Evolutionary conservation across 805 yeast genomes (phyloP).

Genomic region (Hanseniaspora nectarophila): DNA sequence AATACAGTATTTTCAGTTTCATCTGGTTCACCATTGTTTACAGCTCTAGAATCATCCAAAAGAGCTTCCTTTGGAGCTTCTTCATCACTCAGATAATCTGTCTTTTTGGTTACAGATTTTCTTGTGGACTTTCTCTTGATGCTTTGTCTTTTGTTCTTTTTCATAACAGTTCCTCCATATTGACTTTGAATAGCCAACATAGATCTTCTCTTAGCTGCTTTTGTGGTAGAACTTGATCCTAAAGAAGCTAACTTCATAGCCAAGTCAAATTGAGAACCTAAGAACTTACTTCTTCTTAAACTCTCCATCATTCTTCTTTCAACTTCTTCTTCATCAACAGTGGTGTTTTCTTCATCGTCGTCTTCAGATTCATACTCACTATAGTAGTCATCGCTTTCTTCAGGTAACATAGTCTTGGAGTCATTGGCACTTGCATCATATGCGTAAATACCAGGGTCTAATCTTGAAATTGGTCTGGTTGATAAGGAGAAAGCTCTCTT

Average conservation of each 20-base stretch:
- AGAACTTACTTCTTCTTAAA: constrained; percentile 35
- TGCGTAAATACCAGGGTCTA: constrained; percentile 34
- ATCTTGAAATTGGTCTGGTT: constrained; percentile 34
- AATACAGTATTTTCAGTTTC: constrained; percentile 3
- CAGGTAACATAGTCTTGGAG: constrained; percentile 17
- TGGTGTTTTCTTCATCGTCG: constrained; percentile 19
- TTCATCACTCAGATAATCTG: background rate
- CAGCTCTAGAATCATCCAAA: constrained; percentile 4
- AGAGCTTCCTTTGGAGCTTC: constrained; percentile 9
- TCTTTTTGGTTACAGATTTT: background rate
- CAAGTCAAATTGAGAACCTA: constrained; percentile 28
- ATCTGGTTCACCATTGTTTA: background rate
- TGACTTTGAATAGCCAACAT: constrained; percentile 26
- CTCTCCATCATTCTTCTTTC: constrained; percentile 31
- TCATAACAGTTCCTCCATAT: constrained; percentile 24
- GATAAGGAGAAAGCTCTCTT: constrained; percentile 32
- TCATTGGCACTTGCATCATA: constrained; percentile 12
- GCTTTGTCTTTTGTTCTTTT: constrained; percentile 15
- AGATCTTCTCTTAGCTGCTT: constrained; percentile 14
- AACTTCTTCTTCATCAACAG: constrained; percentile 14
- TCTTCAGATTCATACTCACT: constrained; percentile 22
- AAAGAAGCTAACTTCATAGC: constrained; percentile 14
- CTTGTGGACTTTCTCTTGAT: constrained; percentile 10
- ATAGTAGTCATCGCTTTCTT: background rate
- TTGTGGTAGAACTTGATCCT: background rate